phyloP scores from a whole-genome alignment of 768 basidiomycete genomes.

The Xerocomellus amylosporus region DNA sequence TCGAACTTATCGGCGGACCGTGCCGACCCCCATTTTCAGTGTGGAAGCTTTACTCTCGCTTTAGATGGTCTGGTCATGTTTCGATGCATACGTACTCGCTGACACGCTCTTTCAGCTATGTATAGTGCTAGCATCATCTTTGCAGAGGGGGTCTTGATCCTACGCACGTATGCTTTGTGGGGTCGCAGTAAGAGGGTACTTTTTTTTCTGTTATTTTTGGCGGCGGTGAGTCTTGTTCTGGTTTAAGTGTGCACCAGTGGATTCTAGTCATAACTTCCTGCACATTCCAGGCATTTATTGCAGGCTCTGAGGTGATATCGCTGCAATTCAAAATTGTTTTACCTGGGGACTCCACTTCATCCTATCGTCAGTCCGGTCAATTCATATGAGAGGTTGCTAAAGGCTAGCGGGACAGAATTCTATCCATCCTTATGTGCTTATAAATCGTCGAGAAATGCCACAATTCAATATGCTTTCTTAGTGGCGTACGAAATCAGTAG shows the following conservation, averaged over 20 bases:
- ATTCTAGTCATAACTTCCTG: background rate
- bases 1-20: background rate
- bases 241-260: background rate
- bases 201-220: slow-evolving; percentile 16
- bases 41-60: slow-evolving; percentile 15
- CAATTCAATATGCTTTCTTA: slow-evolving; percentile 15
- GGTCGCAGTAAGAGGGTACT: slow-evolving; percentile 17
- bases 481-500: slow-evolving; percentile 22
- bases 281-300: slow-evolving; percentile 14
- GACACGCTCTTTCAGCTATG: slow-evolving; percentile 7
- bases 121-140: slow-evolving; percentile 17
- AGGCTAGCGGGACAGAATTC: slow-evolving; percentile 9
- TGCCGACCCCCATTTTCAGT: slow-evolving; percentile 11
- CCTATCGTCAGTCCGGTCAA: slow-evolving; percentile 20
- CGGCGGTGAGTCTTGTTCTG: slow-evolving; percentile 10
- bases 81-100: background rate
- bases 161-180: slow-evolving; percentile 29
- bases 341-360: slow-evolving; percentile 15
- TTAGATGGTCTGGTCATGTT: slow-evolving; percentile 16
- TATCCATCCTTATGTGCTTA: slow-evolving; percentile 19
- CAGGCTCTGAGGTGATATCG: slow-evolving; percentile 12
- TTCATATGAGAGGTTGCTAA: background rate
- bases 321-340: slow-evolving; percentile 4
- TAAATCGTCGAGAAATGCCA: slow-evolving; percentile 13
- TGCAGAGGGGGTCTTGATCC: slow-evolving; percentile 21